Conservation (phyloP, 1,284 basidiomycete genomes). For the Cutaneotrichosporon dermatis region DNA sequence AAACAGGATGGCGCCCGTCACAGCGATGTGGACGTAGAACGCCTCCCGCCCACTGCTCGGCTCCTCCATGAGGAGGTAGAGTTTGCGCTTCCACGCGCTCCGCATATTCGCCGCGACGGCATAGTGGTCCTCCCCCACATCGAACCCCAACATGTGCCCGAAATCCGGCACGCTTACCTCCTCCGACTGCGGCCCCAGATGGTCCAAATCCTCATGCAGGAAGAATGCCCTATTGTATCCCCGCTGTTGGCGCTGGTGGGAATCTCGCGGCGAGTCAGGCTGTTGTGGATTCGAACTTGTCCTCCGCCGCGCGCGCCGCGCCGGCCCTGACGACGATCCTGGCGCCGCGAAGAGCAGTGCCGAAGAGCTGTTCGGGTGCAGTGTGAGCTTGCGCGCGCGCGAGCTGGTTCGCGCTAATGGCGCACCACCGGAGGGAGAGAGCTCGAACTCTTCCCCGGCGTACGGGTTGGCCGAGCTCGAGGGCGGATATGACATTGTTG, state of each 20-base stretch:
- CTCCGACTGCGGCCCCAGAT: conserved; percentile 17
- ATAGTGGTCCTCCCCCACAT: conserved; percentile 47
- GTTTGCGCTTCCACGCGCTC: conserved; percentile 42
- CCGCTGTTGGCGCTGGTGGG: neutral
- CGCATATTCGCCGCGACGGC: conserved; percentile 41
- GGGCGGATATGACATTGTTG: conserved; percentile 18
- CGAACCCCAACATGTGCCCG: conserved; percentile 44
- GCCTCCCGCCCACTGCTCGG: conserved; percentile 45
- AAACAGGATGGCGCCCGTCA: conserved; percentile 47
- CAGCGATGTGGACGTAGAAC: conserved; percentile 44
- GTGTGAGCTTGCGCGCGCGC: conserved; percentile 29
- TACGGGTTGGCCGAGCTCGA: conserved; percentile 9
- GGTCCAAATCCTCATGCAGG: conserved; percentile 18
- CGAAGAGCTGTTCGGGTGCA: conserved; percentile 29
- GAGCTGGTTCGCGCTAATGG: conserved; percentile 4
- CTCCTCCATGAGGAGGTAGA: conserved; percentile 49
- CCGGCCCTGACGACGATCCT: conserved; percentile 11
- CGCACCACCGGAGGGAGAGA: conserved; percentile 8
- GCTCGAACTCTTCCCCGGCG: conserved; percentile 37
- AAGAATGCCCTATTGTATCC: conserved; percentile 8
- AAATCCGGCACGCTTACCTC: conserved; percentile 47
- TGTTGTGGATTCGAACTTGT: neutral
- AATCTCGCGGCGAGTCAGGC: neutral
- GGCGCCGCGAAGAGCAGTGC: conserved; percentile 34
- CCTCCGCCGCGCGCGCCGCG: conserved; percentile 10